phyloP scores from a whole-genome alignment of 2,329 filamentous ascomycete species.

The Paecilomyces dactylethromorphus region DNA sequence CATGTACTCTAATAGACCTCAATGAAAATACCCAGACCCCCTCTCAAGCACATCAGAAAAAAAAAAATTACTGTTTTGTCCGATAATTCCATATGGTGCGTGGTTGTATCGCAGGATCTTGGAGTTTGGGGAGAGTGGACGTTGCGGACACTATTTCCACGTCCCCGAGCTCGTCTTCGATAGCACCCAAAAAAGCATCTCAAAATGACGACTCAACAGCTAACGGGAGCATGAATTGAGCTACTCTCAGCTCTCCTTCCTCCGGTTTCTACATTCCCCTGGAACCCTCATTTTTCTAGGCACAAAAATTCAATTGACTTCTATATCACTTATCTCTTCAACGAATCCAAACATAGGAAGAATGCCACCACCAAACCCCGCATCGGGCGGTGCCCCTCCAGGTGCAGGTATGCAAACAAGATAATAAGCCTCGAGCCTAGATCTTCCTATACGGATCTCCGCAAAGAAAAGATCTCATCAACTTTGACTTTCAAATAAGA shows the following conservation, averaged over 20 bases:
- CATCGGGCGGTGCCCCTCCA: conserved; percentile 19
- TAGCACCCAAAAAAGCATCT: conserved; percentile 2
- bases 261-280: background rate
- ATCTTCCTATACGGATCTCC: too few relatives aligned
- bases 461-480: too few relatives aligned
- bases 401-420: conserved; percentile 20
- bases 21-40: background rate
- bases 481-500: too few relatives aligned
- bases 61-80: background rate
- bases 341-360: conserved; percentile 6
- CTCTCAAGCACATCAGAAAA: background rate
- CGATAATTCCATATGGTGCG: background rate
- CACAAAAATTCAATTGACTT: background rate
- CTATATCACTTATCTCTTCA: background rate
- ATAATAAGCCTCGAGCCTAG: background rate
- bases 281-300: background rate
- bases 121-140: background rate
- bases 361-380: conserved; percentile 22
- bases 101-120: background rate
- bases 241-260: background rate
- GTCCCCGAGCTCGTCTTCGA: background rate
- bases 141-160: conserved; percentile 4
- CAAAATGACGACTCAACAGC: background rate
- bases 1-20: conserved; percentile 2
- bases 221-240: background rate